phyloP scores from a whole-genome alignment of 495 filamentous ascomycete genomes.

The Oleoguttula mirabilis region DNA sequence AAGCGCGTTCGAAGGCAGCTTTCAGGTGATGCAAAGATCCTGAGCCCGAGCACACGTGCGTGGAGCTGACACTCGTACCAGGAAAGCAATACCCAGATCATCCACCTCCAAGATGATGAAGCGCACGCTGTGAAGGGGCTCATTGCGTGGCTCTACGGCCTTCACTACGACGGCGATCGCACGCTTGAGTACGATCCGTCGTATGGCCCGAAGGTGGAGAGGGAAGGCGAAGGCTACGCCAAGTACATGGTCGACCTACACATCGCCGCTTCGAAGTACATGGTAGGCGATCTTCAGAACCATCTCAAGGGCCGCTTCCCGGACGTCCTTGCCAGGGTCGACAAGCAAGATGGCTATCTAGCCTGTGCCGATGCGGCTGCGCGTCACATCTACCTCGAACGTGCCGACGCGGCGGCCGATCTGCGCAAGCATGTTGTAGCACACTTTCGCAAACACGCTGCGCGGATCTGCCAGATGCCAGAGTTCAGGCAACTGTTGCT shows the following conservation, averaged over 20 bases:
- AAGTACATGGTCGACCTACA: background rate
- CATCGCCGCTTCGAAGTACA: background rate
- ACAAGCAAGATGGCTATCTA: background rate
- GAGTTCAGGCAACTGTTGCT: background rate
- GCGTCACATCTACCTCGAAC: background rate
- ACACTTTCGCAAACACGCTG: background rate
- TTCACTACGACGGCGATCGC: background rate
- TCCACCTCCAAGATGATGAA: background rate
- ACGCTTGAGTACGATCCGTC: background rate
- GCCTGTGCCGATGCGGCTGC: background rate
- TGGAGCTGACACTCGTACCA: too few species aligned
- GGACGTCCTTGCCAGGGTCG: background rate
- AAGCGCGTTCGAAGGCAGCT: background rate
- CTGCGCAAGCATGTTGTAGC: background rate
- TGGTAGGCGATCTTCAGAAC: background rate
- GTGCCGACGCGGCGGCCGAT: background rate
- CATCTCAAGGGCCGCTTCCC: background rate
- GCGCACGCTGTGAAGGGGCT: background rate
- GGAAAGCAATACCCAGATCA: background rate
- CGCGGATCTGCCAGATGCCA: background rate
- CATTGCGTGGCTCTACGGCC: background rate
- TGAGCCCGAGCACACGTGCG: too few species aligned
- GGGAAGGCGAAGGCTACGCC: background rate
- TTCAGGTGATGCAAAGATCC: background rate
- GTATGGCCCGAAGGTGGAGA: background rate